Percentiles rank a stretch among this genome's conserved stretches.
These are phyloP conservation scores for Gilbertella persicaria DNA, from an alignment of 371 early-diverging fungal species.

Conservation along the genomic window DNA sequence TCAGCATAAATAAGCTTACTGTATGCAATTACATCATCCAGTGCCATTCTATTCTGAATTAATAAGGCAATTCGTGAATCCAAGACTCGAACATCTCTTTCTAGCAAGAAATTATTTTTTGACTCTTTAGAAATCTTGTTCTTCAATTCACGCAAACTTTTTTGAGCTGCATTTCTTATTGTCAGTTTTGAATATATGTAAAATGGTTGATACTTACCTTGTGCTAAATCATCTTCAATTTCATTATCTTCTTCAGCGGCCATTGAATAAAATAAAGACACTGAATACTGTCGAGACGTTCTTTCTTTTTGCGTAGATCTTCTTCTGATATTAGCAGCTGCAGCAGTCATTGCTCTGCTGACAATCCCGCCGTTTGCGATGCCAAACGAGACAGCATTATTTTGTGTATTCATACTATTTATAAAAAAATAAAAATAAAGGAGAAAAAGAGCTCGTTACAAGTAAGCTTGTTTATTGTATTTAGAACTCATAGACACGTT, in stretches of 20 bases:
- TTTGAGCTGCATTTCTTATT: slow-evolving; percentile 63
- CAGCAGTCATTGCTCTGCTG: slow-evolving; percentile 51
- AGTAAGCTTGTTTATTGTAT: background rate
- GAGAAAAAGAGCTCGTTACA: background rate
- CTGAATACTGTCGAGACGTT: slow-evolving; percentile 65
- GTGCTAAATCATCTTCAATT: slow-evolving; percentile 89
- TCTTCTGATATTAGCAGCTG: slow-evolving; percentile 45
- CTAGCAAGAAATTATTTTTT: slow-evolving; percentile 93
- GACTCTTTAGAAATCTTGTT: slow-evolving; percentile 86
- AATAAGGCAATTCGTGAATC: slow-evolving; percentile 90
- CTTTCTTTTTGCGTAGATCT: slow-evolving; percentile 25
- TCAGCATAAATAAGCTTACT: background rate
- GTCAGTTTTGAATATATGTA: background rate
- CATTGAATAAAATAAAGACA: slow-evolving; percentile 86
- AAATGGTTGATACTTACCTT: slow-evolving; percentile 25
- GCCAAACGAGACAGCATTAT: background rate
- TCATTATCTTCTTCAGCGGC: slow-evolving; percentile 93
- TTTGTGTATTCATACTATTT: background rate
- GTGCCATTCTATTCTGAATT: slow-evolving; percentile 91
- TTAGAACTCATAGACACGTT: background rate
- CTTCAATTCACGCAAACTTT: slow-evolving; percentile 81
- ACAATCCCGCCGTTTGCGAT: slow-evolving; percentile 21
- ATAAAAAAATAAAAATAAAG: background rate
- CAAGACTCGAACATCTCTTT: slow-evolving; percentile 91
- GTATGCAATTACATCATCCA: slow-evolving; percentile 61